Evolutionary conservation across 805 yeast species (phyloP), one percentile per base, ranked within the genome.

Genomic region (Metschnikowia shivogae): DNA sequence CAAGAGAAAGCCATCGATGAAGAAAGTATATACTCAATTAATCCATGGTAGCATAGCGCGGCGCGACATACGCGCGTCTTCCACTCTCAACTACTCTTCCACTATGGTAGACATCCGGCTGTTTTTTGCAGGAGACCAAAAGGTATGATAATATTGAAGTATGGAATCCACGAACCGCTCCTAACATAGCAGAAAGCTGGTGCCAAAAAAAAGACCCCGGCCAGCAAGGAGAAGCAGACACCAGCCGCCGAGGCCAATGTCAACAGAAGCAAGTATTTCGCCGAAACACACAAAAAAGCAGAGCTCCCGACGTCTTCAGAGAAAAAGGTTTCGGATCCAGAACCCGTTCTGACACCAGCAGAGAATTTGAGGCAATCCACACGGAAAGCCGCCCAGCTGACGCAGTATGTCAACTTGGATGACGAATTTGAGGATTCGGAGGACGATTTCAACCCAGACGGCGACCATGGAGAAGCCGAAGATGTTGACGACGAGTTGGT

Each of bases 381-480:
- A n/a, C 37, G 53, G 19, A 40, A 45, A 34, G 47, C 52, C 29
- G 49, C 52, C 2, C 39, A 46, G 28, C 36, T 41, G 37, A 24
- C 52, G 17, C 43, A 28, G 11, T 54, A 54, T 12, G 44, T 52
- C 14, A 50, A 54, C 33, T 43, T 50, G 26, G 57, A 52, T 42
- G 48, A 52, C 22, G 56, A 54, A 36, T 17, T 45, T 20, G 62
- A 53, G 32, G 63, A 57, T 45, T 53, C 59, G 9, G 65, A 57
- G 22, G 61, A 54, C 22, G 62, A 60, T 5, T 56, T 58, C 43
- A 40, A 57, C 30, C 59, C 60, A 5, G 51, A 41, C 11, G 61
- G 50, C n/a, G 54, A 53, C 4, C 49, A 45, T 3, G 53, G 42
- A 4, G 56, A 49, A 6, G 49, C 34, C 13, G 52, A 46, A 6